Evolutionary conservation across 352 stramenopile species (phyloP).

Genomic region (Pythium angustatum): DNA sequence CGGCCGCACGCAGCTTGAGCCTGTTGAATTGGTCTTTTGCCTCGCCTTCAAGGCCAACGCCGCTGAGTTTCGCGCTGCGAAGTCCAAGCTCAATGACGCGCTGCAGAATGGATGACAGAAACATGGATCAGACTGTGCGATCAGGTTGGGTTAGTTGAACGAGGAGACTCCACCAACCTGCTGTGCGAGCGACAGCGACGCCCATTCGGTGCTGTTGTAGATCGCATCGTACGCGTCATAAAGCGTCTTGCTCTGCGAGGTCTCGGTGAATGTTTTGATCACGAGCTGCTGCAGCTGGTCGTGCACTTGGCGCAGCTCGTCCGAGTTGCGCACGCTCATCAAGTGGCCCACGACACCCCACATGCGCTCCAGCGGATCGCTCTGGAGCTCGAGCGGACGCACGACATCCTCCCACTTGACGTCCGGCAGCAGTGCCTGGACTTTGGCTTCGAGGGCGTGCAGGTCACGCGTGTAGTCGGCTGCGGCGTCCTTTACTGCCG

Average conservation of each 20-base stretch:
- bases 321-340: conserved; percentile 96
- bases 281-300: conserved; percentile 93
- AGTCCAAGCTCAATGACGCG: conserved; percentile 91
- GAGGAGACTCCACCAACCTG: conserved; percentile 33
- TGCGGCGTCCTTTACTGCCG: conserved; percentile 55
- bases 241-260: conserved; percentile 91
- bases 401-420: conserved; percentile 88
- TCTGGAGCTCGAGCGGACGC: conserved; percentile 91
- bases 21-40: conserved; percentile 95
- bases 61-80: conserved; percentile 87
- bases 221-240: conserved; percentile 91
- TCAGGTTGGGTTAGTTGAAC: background rate
- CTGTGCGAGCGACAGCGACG: conserved; percentile 53
- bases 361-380: conserved; percentile 89
- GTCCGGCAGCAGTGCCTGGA: conserved; percentile 27
- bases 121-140: background rate
- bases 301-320: conserved; percentile 93
- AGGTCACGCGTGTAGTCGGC: conserved; percentile 54
- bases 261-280: conserved; percentile 91
- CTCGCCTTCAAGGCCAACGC: conserved; percentile 92
- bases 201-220: conserved; percentile 62
- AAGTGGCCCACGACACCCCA: conserved; percentile 97
- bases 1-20: conserved; percentile 91
- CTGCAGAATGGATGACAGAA: conserved; percentile 15
- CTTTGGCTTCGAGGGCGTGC: conserved; percentile 42